phyloP scores from a whole-genome alignment of 192 early-diverging fungal species.

The Linnemannia schmuckeri region DNA sequence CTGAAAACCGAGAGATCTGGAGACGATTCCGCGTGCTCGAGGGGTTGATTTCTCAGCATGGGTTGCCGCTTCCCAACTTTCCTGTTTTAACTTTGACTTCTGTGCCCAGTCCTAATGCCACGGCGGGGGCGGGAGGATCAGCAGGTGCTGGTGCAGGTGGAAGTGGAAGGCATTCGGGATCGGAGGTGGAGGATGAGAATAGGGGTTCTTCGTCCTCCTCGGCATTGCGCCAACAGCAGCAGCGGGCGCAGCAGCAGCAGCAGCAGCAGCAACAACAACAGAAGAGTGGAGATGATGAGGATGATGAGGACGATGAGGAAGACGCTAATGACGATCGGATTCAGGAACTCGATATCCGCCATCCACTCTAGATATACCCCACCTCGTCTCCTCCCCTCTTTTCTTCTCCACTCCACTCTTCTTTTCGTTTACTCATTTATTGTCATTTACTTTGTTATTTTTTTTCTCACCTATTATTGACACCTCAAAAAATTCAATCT shows the following conservation, averaged over 20 bases:
- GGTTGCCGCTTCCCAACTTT: conserved; percentile 6
- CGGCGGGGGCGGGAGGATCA: background rate
- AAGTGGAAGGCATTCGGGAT: background rate
- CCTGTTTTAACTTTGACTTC: conserved; percentile 16
- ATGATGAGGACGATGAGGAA: conserved; percentile 1
- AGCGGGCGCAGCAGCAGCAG: conserved; percentile 9
- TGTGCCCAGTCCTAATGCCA: conserved; percentile 1
- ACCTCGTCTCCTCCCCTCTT: background rate
- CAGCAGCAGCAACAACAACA: too few relatives aligned
- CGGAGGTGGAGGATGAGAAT: background rate
- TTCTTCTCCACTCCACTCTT: background rate
- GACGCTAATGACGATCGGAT: conserved; percentile 19
- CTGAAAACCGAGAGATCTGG: conserved; percentile 46
- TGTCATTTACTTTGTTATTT: too few relatives aligned
- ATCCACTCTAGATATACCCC: background rate
- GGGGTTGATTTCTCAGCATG: conserved; percentile 9
- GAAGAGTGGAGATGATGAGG: background rate
- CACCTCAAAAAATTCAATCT: background rate
- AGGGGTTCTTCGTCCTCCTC: background rate
- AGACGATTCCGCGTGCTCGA: conserved; percentile 23
- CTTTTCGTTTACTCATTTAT: background rate
- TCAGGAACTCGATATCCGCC: conserved; percentile 22
- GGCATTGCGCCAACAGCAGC: conserved; percentile 4
- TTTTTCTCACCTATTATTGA: background rate
- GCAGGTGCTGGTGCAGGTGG: background rate